Evolutionary conservation across 805 yeast genomes (phyloP), one percentile per base, ranked within the genome.

Genomic region (Nakazawaea anatomiae): DNA sequence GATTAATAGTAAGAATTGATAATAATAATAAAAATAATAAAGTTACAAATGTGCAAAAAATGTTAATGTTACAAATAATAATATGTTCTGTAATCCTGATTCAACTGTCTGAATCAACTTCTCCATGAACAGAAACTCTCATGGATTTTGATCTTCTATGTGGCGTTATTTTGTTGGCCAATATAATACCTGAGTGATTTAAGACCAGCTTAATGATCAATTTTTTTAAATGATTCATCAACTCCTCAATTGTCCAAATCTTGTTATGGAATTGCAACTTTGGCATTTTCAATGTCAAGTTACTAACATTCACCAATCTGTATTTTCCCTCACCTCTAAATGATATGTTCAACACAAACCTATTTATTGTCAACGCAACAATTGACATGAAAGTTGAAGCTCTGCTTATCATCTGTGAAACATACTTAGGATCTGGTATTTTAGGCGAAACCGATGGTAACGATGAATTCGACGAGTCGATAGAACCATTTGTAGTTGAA

Each of bases 341-440:
- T 46, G 96, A 86, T 29, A 90, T 75, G 48, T 82, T 74, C 12
- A 91, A 62, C n/a, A 70, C 62, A 39, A 80, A 72, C n/a, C 74
- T 64, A 36, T 74, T 71, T 39, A 85, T 59, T 34, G 68, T 70
- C 54, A 92, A 73, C 12, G 77, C 69, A 28, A 81, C 79, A 53
- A 91, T 79, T 57, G 87, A 84, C 64, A 87, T 73, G 61, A 79
- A 88, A 52, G 79, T 80, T 30, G 87, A 78, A 0, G 97, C 89
- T 45, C 97, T 71, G 43, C 73, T 68, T 5, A 89, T 68, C 96
- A 92, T 89, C 55, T 79, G 76, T 29, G 80, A 71, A 25, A 79
- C 63, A 39, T 75, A 81, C 11, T 63, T 67, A n/a, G 56, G 57
- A 5, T 53, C 54, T 47, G 60, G 52, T 45, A 36, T 27, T n/a